Evolutionary conservation across 352 stramenopile genomes (phyloP).

Genomic region (Phytophthora agathidicida): DNA sequence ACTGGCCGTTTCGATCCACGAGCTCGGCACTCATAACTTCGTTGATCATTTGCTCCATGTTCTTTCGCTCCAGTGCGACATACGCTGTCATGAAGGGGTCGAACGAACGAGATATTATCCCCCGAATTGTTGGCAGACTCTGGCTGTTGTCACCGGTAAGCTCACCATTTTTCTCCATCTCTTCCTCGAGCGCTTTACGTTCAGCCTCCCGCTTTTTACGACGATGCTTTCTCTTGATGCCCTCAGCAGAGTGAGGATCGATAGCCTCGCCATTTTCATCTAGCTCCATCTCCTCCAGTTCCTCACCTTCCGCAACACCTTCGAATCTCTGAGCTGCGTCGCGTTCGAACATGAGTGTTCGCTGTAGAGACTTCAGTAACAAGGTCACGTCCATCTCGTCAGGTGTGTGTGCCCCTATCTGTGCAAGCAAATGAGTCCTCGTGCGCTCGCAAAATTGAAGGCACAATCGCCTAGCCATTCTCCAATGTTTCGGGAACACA

Average conservation of each 20-base stretch:
- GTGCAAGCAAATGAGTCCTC: constrained; percentile 66
- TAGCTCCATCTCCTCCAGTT: constrained; percentile 66
- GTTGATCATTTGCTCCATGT: constrained; percentile 94
- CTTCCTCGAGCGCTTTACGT: constrained; percentile 64
- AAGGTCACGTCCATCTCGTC: constrained; percentile 81
- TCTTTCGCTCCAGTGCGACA: constrained; percentile 95
- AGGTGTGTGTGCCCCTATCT: constrained; percentile 68
- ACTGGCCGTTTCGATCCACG: constrained; percentile 94
- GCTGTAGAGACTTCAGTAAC: constrained; percentile 73
- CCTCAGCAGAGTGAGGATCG: constrained; percentile 73
- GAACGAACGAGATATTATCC: constrained; percentile 94
- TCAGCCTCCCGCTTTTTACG: constrained; percentile 77
- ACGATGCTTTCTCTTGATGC: constrained; percentile 77
- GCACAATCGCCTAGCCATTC: constrained; percentile 93
- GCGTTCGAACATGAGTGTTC: constrained; percentile 81
- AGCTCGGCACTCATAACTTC: constrained; percentile 93
- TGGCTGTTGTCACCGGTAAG: constrained; percentile 49
- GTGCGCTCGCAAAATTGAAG: constrained; percentile 93
- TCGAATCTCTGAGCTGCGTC: constrained; percentile 78
- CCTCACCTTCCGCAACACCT: constrained; percentile 46
- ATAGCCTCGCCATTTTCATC: constrained; percentile 78
- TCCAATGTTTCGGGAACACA: constrained; percentile 97
- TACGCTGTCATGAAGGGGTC: constrained; percentile 99
- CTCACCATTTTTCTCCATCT: constrained; percentile 66
- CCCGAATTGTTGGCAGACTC: constrained; percentile 64